These are phyloP conservation scores for Eucalyptus lansdowneana DNA, from an alignment of 345 rosid species.

Conservation along the genomic window DNA sequence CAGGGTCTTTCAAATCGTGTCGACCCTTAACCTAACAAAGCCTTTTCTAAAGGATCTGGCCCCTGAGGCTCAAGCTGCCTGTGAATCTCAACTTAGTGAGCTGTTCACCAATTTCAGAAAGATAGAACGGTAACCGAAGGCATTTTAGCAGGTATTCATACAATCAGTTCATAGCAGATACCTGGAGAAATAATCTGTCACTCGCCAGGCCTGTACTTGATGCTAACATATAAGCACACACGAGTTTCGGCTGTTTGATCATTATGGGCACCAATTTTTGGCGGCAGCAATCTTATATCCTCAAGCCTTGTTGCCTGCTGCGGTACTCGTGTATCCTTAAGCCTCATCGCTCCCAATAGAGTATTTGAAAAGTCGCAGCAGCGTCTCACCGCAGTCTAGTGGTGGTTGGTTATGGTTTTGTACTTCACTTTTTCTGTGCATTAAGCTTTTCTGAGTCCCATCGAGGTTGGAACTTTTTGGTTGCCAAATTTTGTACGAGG, in stretches of 20 bases:
- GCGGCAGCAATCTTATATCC: not conserved
- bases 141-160: not conserved
- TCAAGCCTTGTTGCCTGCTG: not conserved
- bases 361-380: not conserved
- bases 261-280: not conserved
- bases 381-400: not conserved
- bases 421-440: not conserved
- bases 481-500: not conserved
- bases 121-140: not conserved
- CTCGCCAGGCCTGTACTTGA: not conserved
- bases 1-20: constrained; percentile 45
- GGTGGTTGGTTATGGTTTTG: not conserved
- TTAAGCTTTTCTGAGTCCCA: not conserved
- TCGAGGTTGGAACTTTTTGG: not conserved
- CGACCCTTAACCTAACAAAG: constrained; percentile 34
- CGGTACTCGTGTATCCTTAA: not conserved
- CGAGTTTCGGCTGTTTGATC: not conserved
- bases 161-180: not conserved
- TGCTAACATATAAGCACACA: not conserved
- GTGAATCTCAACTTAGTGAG: constrained; percentile 62
- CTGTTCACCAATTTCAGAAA: constrained; percentile 43
- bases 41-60: constrained; percentile 45
- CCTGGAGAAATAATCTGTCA: not conserved
- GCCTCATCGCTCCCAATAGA: not conserved
- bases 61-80: constrained; percentile 42